Conservation (phyloP, 805 yeast genomes). For the Saccharomycopsis schoenii region DNA sequence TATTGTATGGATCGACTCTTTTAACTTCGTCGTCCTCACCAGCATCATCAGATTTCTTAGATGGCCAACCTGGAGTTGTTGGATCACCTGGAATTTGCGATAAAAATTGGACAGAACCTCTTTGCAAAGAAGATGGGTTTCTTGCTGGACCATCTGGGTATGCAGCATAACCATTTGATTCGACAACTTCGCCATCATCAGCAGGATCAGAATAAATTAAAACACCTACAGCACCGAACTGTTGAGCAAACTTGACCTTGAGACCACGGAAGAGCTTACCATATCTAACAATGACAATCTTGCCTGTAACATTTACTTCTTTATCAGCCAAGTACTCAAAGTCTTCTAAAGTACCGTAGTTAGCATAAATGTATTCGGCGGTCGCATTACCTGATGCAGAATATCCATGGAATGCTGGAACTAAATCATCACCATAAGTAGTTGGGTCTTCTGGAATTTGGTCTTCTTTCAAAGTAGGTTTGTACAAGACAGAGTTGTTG, state of each 20-base stretch:
- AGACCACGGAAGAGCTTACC: conserved; percentile 62
- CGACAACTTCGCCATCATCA: conserved; percentile 43
- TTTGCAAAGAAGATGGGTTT: conserved; percentile 64
- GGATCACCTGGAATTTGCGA: conserved; percentile 68
- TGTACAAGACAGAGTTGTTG: conserved; percentile 29
- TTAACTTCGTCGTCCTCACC: conserved; percentile 31
- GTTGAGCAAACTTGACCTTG: conserved; percentile 69
- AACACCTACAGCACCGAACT: conserved; percentile 57
- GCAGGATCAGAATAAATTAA: conserved; percentile 61
- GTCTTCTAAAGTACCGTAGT: conserved; percentile 58
- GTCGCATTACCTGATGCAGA: conserved; percentile 71
- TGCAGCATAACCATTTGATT: conserved; percentile 47
- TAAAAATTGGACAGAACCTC: conserved; percentile 64
- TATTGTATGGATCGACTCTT: conserved; percentile 37
- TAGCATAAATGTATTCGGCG: conserved; percentile 53
- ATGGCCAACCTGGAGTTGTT: conserved; percentile 60
- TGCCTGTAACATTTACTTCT: conserved; percentile 44
- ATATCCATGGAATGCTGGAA: conserved; percentile 71
- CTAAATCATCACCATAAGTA: conserved; percentile 32
- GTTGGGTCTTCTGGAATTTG: conserved; percentile 40
- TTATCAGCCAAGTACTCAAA: conserved; percentile 36
- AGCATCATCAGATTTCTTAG: conserved; percentile 23
- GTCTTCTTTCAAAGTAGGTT: conserved; percentile 47
- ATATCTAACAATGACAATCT: conserved; percentile 58
- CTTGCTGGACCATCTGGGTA: conserved; percentile 75